Percentiles rank a stretch among this genome's conserved stretches.
phyloP scores from a whole-genome alignment of 2,329 filamentous ascomycete genomes.

The Xylaria arbuscula region DNA sequence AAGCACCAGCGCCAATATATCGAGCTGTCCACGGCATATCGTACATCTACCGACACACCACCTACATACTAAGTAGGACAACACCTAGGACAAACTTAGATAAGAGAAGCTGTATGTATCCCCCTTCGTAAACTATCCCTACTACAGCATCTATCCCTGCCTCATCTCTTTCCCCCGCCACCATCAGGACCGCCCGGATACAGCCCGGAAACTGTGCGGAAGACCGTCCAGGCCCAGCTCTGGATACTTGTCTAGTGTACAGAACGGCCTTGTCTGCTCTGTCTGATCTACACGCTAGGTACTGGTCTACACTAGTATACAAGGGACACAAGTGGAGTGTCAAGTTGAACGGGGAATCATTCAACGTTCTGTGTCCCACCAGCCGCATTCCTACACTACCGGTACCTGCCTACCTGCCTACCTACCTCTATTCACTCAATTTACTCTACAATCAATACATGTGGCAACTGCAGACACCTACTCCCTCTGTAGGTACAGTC shows the following conservation, averaged over 20 bases:
- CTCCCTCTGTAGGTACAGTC: too few species aligned
- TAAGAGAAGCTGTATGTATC: not conserved
- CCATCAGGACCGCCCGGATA: not conserved
- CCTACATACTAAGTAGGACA: not conserved
- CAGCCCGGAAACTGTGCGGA: not conserved
- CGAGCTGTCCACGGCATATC: not conserved
- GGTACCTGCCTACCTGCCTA: too few species aligned
- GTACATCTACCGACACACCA: not conserved
- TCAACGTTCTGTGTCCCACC: conserved; percentile 11
- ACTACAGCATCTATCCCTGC: not conserved
- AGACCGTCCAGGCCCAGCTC: not conserved
- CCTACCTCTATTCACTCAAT: too few species aligned
- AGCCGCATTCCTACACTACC: too few species aligned
- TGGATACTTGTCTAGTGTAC: not conserved
- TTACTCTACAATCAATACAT: too few species aligned
- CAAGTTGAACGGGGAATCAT: not conserved
- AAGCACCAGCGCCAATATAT: not conserved
- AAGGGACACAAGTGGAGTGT: too few species aligned
- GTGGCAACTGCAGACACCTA: not conserved
- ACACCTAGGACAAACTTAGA: not conserved
- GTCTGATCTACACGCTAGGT: not conserved
- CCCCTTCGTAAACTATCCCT: conserved; percentile 1
- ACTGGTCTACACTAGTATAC: not conserved
- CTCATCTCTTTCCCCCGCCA: conserved; percentile 4
- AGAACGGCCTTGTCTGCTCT: not conserved